phyloP scores from a whole-genome alignment of 176 grass and related monocot species.

The Poa annua region DNA sequence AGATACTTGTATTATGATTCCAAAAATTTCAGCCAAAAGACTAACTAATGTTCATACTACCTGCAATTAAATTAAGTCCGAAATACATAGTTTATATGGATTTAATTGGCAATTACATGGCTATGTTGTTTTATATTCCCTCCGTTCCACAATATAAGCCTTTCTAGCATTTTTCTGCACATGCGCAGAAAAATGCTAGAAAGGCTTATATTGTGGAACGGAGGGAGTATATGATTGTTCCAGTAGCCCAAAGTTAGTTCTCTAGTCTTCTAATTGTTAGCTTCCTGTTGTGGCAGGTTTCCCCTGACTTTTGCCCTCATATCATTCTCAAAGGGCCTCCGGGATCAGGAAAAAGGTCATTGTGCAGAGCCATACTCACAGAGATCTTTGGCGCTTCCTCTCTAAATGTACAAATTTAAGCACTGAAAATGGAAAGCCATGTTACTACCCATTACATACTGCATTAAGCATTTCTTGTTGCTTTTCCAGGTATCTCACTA shows the following conservation, averaged over 20 bases:
- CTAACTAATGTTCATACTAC: neutral
- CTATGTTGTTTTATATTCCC: too few relatives aligned
- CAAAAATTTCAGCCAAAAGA: neutral
- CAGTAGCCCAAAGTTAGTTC: neutral
- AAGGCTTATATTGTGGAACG: too few relatives aligned
- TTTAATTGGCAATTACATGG: conserved; percentile 34
- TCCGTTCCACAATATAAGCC: too few relatives aligned
- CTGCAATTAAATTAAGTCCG: neutral
- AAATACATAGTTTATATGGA: conserved; percentile 1
- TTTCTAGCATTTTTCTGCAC: too few relatives aligned
- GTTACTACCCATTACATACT: conserved; percentile 4
- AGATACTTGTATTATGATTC: conserved; percentile 19
- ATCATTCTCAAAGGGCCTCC: conserved; percentile 74
- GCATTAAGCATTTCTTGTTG: conserved; percentile 34
- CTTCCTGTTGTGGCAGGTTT: conserved; percentile 44
- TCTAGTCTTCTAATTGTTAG: conserved; percentile 33
- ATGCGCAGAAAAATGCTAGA: too few relatives aligned
- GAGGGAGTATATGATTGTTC: neutral
- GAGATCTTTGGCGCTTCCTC: conserved; percentile 72
- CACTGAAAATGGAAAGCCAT: conserved; percentile 18
- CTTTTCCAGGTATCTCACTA: conserved; percentile 67
- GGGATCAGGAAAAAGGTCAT: conserved; percentile 73
- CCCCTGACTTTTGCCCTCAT: conserved; percentile 56
- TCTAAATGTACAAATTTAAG: conserved; percentile 59
- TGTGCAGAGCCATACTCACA: conserved; percentile 60